Percentiles rank a stretch among this genome's conserved stretches.
Conservation (phyloP, 2,329 filamentous ascomycete species). For the Cercospora zeae-maydis region DNA sequence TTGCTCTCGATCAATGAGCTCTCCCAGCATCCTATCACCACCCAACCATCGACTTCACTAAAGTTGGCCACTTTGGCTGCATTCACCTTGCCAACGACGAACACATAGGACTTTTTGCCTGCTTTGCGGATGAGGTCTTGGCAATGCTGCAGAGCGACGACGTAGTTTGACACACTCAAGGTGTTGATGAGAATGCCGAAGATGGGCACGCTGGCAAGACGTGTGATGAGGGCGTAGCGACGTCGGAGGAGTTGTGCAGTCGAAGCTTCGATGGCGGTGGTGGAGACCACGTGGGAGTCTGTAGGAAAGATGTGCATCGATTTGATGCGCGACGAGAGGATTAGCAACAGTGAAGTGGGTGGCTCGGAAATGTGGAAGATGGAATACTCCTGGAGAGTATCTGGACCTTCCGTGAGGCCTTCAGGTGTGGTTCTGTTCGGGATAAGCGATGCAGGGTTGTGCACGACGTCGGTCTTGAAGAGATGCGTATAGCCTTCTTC, state of each 20-base stretch:
- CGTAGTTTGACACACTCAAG: slow-evolving; percentile 84
- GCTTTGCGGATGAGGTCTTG: slow-evolving; percentile 68
- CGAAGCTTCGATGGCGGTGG: slow-evolving; percentile 45
- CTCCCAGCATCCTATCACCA: slow-evolving; percentile 97
- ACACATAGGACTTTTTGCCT: slow-evolving; percentile 92
- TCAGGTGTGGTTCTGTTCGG: slow-evolving; percentile 74
- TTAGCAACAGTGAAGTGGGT: slow-evolving; percentile 77
- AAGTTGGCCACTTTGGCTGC: slow-evolving; percentile 96
- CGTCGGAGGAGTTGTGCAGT: slow-evolving; percentile 66
- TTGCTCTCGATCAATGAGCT: slow-evolving; percentile 86
- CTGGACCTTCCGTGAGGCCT: slow-evolving; percentile 44
- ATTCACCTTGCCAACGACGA: slow-evolving; percentile 95
- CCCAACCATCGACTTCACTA: slow-evolving; percentile 91
- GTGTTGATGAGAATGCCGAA: slow-evolving; percentile 97
- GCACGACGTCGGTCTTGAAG: slow-evolving; percentile 67
- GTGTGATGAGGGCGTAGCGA: slow-evolving; percentile 81
- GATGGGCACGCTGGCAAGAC: slow-evolving; percentile 73
- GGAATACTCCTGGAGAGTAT: slow-evolving; percentile 61
- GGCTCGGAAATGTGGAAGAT: slow-evolving; percentile 84
- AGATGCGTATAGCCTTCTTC: slow-evolving; percentile 66
- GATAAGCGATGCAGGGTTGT: slow-evolving; percentile 73
- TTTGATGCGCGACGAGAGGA: slow-evolving; percentile 75
- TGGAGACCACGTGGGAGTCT: slow-evolving; percentile 28
- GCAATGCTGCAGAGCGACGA: slow-evolving; percentile 72
- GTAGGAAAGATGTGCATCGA: slow-evolving; percentile 75